Percentiles rank a stretch among this genome's conserved stretches.
phyloP scores from a whole-genome alignment of 164 flowering plant genomes.

The Amborella trichopoda region DNA sequence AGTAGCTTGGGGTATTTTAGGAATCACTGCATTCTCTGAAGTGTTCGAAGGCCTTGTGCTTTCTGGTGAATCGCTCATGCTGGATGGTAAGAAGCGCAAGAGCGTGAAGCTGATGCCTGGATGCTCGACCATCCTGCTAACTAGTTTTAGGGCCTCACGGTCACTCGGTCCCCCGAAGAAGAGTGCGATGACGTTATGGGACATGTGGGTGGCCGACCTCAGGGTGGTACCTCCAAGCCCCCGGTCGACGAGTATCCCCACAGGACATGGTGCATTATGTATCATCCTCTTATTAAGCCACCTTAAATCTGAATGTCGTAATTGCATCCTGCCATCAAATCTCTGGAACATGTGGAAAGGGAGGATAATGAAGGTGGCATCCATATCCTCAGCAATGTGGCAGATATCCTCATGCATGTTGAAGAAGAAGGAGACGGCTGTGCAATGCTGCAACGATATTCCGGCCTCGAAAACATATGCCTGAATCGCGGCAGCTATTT shows the following conservation, averaged over 20 bases:
- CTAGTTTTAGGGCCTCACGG: conserved; percentile 10
- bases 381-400: conserved; percentile 14
- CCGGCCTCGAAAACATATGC: neutral
- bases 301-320: conserved; percentile 2
- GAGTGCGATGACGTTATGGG: conserved; percentile 12
- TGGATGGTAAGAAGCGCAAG: conserved; percentile 6
- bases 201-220: conserved; percentile 1
- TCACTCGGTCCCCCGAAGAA: conserved; percentile 19
- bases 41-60: too few species aligned
- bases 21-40: too few species aligned
- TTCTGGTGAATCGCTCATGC: too few species aligned
- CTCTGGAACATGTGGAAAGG: conserved; percentile 23
- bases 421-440: conserved; percentile 17
- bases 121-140: conserved; percentile 11
- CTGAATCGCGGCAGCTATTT: neutral
- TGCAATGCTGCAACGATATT: conserved; percentile 9
- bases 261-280: conserved; percentile 14
- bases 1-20: too few species aligned
- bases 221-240: conserved; percentile 12
- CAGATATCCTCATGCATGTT: conserved; percentile 24
- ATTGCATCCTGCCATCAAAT: neutral
- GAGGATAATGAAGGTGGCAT: conserved; percentile 14
- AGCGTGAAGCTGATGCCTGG: conserved; percentile 6
- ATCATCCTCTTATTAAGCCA: conserved; percentile 14
- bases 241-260: conserved; percentile 17